Evolutionary conservation across 108 stramenopile species (phyloP), one percentile per base, ranked within the genome.

Genomic region (Nitzschia palea): DNA sequence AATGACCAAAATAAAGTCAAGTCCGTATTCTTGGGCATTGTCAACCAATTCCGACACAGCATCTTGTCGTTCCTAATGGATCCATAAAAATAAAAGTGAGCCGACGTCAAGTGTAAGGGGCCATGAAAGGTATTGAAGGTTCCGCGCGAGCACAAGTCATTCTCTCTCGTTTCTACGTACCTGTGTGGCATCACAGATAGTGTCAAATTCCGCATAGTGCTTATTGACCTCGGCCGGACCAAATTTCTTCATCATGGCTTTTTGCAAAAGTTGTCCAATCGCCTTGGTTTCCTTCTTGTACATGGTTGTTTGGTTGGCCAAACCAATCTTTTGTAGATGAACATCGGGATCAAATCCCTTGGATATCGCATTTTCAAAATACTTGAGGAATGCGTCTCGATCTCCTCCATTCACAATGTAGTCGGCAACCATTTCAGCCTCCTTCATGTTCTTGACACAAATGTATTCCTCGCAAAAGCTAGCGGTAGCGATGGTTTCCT

Each of bases 251-350:
- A 96, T 93, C 77, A 93, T 81, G 0, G 91, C 67, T 80, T 95
- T 96, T 78, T 96, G 95, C 54, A 97, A 80, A 36, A 96, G 63
- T 68, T 94, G 87, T 6, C 97, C 97, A 62, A 98, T 96, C 14
- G 89, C 95, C 47, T 93, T 81, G 12, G 97, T 98, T 77, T 98
- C 97, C 68, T 96, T 91, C 88, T 98, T 98, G 81, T 98, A 98
- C 97, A 98, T 98, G 51, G 97, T 98, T 22, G 97, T 98, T 80
- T 98, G 97, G 80, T 98, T 98, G 35, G 97, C 97, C 51, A 98
- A 67, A 22, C 97, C 97, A 44, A 98, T 79, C 80, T 97, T 98
- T 15, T 73, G 40, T 40, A 98, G 83, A 85, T 92, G 88, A 36
- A 77, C 90, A 87, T 98, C 96, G 22, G 97, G 97, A 80, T 98